Evolutionary conservation across 2,329 filamentous ascomycete species (phyloP).

Genomic region (Fusarium sp.): DNA sequence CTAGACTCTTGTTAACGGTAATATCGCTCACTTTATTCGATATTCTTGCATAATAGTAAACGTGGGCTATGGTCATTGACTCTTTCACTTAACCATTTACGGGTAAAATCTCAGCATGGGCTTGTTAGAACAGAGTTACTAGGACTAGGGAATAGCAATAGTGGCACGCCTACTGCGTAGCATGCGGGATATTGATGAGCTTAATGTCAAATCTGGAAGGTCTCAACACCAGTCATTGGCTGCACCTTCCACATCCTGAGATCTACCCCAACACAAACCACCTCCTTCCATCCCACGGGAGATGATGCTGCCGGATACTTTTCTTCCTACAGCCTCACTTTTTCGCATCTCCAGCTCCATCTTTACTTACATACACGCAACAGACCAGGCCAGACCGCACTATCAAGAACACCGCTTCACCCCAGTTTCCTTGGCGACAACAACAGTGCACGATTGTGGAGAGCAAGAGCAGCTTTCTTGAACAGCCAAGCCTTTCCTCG

Average conservation of each 20-base stretch:
- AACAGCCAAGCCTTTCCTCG: constrained; percentile 15
- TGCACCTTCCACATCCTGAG: constrained; percentile 12
- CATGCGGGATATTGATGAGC: constrained; percentile 32
- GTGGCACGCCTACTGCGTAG: constrained; percentile 14
- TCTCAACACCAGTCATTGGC: constrained; percentile 26
- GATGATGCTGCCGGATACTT: constrained; percentile 3
- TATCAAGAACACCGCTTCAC: constrained; percentile 17
- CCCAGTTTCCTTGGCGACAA: constrained; percentile 33
- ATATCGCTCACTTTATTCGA: constrained; percentile 33
- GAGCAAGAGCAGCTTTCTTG: constrained; percentile 8
- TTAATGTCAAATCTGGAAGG: constrained; percentile 37
- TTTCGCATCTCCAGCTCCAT: constrained; percentile 1
- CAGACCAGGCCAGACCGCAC: constrained; percentile 1
- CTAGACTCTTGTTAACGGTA: constrained; percentile 21
- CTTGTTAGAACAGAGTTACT: constrained; percentile 3
- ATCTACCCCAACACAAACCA: constrained; percentile 14
- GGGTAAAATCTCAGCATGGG: constrained; percentile 12
- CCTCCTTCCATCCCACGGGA: constrained; percentile 5
- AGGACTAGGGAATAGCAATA: constrained; percentile 5
- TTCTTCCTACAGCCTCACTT: constrained; percentile 13
- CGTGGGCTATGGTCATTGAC: constrained; percentile 2
- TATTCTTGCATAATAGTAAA: constrained; percentile 7
- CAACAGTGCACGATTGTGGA: constrained; percentile 37
- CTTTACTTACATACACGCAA: neutral
- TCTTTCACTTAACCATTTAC: constrained; percentile 2